phyloP scores from a whole-genome alignment of 1,284 basidiomycete genomes.

The Cutaneotrichosporon sp. region DNA sequence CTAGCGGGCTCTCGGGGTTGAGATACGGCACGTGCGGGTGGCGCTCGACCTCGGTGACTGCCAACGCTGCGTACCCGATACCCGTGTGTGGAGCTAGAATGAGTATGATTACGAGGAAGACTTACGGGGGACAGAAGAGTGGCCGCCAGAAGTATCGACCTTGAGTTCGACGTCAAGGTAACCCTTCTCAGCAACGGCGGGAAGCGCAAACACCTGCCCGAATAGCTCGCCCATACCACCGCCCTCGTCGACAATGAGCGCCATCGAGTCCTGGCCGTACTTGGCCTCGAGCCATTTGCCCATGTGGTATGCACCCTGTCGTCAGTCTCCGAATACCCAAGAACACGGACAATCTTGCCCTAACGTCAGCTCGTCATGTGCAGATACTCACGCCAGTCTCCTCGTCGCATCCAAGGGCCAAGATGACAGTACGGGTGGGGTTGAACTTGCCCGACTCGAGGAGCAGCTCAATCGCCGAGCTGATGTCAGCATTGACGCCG shows the following conservation, averaged over 20 bases:
- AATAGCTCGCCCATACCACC: constrained; percentile 30
- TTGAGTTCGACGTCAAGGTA: constrained; percentile 61
- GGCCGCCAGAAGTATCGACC: constrained; percentile 64
- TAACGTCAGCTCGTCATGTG: constrained; percentile 10
- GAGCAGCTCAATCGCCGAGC: constrained; percentile 60
- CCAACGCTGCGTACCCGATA: constrained; percentile 46
- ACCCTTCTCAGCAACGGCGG: constrained; percentile 66
- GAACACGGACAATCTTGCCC: constrained; percentile 13
- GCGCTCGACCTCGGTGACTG: constrained; percentile 45
- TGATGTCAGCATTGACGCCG: constrained; percentile 30
- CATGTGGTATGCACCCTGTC: constrained; percentile 62
- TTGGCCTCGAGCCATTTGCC: constrained; percentile 57
- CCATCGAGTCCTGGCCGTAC: constrained; percentile 63
- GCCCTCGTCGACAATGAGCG: constrained; percentile 60
- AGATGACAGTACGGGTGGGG: constrained; percentile 60
- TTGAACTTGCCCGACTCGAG: constrained; percentile 57
- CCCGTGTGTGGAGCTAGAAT: constrained; percentile 43
- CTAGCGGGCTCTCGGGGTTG: constrained; percentile 33
- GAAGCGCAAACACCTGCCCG: constrained; percentile 55
- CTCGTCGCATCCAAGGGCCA: constrained; percentile 71
- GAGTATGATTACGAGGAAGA: constrained; percentile 15
- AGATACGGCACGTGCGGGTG: constrained; percentile 42
- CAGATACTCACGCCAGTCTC: constrained; percentile 58
- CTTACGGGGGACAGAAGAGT: constrained; percentile 62
- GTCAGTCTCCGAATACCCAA: neutral